A percentile compares a stretch with the other conserved stretches of the same genome.
Evolutionary conservation across 305 asterid genomes (phyloP).

Genomic region (Andrographis paniculata): DNA sequence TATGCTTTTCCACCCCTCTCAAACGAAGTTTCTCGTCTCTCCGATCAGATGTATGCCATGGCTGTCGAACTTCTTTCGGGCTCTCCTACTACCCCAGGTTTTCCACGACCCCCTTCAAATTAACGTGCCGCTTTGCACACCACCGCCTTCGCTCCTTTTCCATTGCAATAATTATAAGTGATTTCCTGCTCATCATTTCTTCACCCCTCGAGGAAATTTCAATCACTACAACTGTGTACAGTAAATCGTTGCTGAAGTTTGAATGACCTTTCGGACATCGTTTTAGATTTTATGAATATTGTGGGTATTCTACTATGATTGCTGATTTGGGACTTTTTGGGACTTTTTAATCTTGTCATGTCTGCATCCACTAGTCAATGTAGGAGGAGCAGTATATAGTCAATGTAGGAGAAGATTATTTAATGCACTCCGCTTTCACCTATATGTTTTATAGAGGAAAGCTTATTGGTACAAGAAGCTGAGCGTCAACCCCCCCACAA

Average conservation of each 20-base stretch:
- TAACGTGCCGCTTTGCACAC: too few species aligned
- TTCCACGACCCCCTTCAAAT: too few species aligned
- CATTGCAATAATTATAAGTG: too few species aligned
- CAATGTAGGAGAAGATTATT: background rate
- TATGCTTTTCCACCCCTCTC: slow-evolving; percentile 63
- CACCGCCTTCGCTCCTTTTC: too few species aligned
- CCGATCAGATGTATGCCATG: slow-evolving; percentile 52
- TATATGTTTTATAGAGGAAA: slow-evolving; percentile 44
- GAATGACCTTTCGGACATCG: too few species aligned
- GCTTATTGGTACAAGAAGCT: slow-evolving; percentile 53
- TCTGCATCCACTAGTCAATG: background rate
- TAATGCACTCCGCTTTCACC: slow-evolving; percentile 4
- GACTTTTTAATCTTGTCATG: background rate
- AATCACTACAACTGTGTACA: too few species aligned
- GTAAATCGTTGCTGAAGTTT: too few species aligned
- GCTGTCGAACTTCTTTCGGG: slow-evolving; percentile 48
- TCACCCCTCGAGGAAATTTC: too few species aligned
- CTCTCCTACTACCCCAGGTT: slow-evolving; percentile 61
- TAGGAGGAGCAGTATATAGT: too few species aligned
- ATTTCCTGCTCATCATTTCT: too few species aligned
- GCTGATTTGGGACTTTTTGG: background rate
- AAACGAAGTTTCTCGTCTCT: slow-evolving; percentile 53
- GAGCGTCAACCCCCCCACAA: slow-evolving; percentile 82
- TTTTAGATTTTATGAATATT: slow-evolving; percentile 6
- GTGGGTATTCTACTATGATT: slow-evolving; percentile 5